These are phyloP conservation scores for Amylostereum areolatum DNA, from an alignment of 1,284 basidiomycete species.

Conservation along the genomic window DNA sequence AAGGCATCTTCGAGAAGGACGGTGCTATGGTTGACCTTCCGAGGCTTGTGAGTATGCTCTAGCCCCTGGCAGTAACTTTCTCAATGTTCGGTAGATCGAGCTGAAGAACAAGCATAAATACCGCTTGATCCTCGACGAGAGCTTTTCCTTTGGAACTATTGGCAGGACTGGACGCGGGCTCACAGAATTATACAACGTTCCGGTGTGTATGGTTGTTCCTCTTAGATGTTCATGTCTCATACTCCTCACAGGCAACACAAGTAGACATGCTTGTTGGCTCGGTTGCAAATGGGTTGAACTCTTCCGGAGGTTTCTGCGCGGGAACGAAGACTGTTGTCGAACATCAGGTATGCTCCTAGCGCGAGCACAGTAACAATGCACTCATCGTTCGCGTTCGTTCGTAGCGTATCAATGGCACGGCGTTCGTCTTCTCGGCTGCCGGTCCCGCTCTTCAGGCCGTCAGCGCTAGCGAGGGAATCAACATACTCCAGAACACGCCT, in stretches of 20 bases:
- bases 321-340: constrained; percentile 80
- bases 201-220: constrained; percentile 41
- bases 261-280: constrained; percentile 85
- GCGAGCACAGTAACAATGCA: too few relatives aligned
- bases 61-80: background rate
- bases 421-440: constrained; percentile 95
- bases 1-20: constrained; percentile 95
- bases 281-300: constrained; percentile 78
- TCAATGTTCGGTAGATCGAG: constrained; percentile 58
- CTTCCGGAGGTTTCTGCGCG: constrained; percentile 93
- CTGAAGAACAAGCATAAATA: constrained; percentile 96
- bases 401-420: constrained; percentile 93
- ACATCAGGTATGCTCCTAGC: constrained; percentile 61
- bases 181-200: constrained; percentile 90
- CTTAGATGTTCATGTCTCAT: background rate
- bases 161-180: constrained; percentile 92
- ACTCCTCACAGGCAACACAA: constrained; percentile 47
- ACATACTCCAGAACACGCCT: constrained; percentile 69
- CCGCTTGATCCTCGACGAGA: constrained; percentile 92
- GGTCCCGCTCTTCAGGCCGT: constrained; percentile 89
- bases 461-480: constrained; percentile 81
- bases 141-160: constrained; percentile 88
- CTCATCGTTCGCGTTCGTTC: background rate
- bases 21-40: constrained; percentile 90
- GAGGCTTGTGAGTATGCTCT: constrained; percentile 62